These are phyloP conservation scores for Syzygium jambos DNA, from an alignment of 345 rosid genomes.

Conservation along the genomic window DNA sequence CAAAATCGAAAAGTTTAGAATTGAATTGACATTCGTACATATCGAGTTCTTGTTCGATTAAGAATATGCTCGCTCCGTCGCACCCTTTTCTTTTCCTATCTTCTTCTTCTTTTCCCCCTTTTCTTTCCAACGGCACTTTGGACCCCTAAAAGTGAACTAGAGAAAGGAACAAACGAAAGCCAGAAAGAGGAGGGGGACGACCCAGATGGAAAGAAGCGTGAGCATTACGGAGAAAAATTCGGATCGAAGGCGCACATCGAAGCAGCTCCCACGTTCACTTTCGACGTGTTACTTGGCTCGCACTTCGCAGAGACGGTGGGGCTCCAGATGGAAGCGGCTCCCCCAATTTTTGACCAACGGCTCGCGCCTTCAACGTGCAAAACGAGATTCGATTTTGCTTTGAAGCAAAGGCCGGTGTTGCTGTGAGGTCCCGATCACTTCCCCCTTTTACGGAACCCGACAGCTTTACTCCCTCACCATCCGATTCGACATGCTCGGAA, in stretches of 20 bases:
- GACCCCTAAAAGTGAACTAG: neutral
- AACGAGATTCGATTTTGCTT: neutral
- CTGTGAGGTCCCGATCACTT: neutral
- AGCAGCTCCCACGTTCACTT: neutral
- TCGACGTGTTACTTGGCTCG: neutral
- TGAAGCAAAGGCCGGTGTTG: neutral
- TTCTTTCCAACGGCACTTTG: neutral
- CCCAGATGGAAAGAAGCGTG: neutral
- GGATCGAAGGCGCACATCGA: neutral
- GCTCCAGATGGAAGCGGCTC: neutral
- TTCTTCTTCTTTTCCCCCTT: neutral
- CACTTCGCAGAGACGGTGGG: neutral
- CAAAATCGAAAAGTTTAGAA: fast-evolving
- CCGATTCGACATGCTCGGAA: neutral
- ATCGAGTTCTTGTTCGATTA: neutral
- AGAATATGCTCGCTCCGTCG: neutral
- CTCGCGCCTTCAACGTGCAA: neutral
- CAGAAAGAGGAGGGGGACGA: neutral
- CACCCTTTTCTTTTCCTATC: neutral
- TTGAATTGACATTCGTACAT: fast-evolving
- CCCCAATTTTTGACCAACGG: neutral
- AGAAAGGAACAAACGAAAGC: neutral
- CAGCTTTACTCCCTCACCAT: neutral
- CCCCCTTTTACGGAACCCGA: neutral
- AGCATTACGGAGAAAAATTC: neutral